Percentiles rank a stretch among this genome's conserved stretches.
phyloP scores from a whole-genome alignment of 495 filamentous ascomycete species.

The Hypoxylon fragiforme region DNA sequence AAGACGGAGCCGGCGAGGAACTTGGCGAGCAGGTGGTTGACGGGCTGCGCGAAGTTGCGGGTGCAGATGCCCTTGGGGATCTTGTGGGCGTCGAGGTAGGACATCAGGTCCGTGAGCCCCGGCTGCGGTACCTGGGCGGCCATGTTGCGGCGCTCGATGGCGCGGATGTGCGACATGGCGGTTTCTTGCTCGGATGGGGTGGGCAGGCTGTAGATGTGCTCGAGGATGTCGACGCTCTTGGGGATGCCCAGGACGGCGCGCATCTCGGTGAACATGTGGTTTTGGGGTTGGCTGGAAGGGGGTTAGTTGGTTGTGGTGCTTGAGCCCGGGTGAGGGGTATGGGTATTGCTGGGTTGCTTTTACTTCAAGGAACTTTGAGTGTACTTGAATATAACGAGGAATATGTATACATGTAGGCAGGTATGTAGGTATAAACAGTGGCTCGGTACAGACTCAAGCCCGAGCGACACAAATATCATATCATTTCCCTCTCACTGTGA shows the following conservation, averaged over 20 bases:
- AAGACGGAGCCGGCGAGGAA: constrained; percentile 71
- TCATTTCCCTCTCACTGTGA: no score
- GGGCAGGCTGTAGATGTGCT: constrained; percentile 78
- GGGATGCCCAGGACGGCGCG: constrained; percentile 67
- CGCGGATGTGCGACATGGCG: constrained; percentile 73
- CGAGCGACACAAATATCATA: no score
- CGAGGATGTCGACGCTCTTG: constrained; percentile 77
- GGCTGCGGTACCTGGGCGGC: constrained; percentile 73
- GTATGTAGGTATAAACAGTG: no score
- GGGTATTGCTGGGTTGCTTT: background rate
- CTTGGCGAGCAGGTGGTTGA: constrained; percentile 68
- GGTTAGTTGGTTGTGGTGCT: constrained; percentile 9
- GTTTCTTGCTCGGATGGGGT: constrained; percentile 55
- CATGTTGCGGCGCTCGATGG: constrained; percentile 82
- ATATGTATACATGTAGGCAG: no score
- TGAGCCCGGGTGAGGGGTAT: background rate
- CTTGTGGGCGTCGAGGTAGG: constrained; percentile 68
- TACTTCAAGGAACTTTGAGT: no score
- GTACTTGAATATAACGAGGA: no score
- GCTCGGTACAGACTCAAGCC: no score
- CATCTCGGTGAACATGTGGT: constrained; percentile 92
- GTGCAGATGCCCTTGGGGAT: constrained; percentile 87
- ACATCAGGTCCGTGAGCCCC: constrained; percentile 73
- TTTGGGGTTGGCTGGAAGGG: constrained; percentile 75
- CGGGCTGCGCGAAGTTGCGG: constrained; percentile 82